These are phyloP conservation scores for Colletotrichum liriopes DNA, from an alignment of 2,329 filamentous ascomycete genomes.

Conservation along the genomic window DNA sequence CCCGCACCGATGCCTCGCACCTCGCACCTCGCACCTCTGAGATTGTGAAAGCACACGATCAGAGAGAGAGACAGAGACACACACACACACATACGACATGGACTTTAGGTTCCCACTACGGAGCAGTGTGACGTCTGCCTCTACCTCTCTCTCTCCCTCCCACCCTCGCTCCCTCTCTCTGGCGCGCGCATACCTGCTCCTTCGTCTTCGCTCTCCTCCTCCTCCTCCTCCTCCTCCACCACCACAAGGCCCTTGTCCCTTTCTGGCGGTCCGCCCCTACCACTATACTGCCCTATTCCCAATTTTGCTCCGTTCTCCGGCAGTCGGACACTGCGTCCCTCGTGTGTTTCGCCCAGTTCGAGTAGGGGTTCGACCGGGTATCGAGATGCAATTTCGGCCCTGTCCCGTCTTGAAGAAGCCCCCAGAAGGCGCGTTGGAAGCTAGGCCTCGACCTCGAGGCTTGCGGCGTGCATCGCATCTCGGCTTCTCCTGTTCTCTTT, in stretches of 20 bases:
- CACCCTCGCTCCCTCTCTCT: not conserved
- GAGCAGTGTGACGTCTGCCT: constrained; percentile 1
- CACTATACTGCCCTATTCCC: constrained; percentile 32
- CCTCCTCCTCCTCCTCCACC: constrained; percentile 5
- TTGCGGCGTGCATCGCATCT: constrained; percentile 22
- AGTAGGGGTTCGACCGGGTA: constrained; percentile 11
- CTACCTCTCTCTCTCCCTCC: not conserved
- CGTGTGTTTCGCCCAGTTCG: constrained; percentile 39
- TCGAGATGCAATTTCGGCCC: constrained; percentile 35
- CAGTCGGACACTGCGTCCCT: constrained; percentile 33
- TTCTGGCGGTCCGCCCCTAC: constrained; percentile 23
- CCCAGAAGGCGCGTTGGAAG: constrained; percentile 31
- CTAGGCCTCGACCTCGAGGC: constrained; percentile 3
- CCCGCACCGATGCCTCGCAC: not conserved
- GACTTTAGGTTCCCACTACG: constrained; percentile 21
- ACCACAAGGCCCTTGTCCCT: constrained; percentile 27
- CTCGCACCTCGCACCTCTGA: not conserved
- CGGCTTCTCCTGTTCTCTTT: constrained; percentile 6
- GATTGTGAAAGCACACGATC: not conserved
- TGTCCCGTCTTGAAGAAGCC: constrained; percentile 26
- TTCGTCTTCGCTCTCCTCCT: constrained; percentile 10
- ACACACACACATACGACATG: not conserved
- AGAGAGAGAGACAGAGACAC: not conserved
- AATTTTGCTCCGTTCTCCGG: constrained; percentile 39
- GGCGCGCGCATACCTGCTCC: constrained; percentile 5